phyloP scores from a whole-genome alignment of 805 yeast species.

The Saccharomycopsis schoenii region DNA sequence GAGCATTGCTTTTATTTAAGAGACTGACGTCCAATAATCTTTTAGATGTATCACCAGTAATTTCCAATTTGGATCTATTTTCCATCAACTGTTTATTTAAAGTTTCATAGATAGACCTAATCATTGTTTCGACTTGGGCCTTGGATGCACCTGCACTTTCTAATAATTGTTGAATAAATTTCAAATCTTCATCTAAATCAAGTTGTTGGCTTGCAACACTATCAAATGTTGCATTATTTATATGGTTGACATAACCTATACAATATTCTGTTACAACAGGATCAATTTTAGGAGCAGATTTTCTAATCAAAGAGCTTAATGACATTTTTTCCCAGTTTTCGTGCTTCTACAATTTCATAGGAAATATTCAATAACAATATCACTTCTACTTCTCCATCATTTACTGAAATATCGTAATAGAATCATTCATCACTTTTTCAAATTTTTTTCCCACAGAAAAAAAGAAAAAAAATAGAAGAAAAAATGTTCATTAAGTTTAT shows the following conservation, averaged over 20 bases:
- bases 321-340: background rate
- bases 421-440: background rate
- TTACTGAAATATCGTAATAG: too few species aligned
- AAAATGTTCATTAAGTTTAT: too few species aligned
- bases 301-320: constrained; percentile 49
- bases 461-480: background rate
- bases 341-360: background rate
- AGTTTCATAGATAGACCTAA: constrained; percentile 36
- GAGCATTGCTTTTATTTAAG: constrained; percentile 46
- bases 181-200: constrained; percentile 56
- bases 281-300: constrained; percentile 80
- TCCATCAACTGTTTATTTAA: constrained; percentile 46
- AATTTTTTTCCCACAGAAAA: background rate
- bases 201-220: constrained; percentile 69
- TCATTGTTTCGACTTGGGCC: constrained; percentile 42
- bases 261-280: constrained; percentile 83
- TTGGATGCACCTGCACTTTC: constrained; percentile 74
- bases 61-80: constrained; percentile 61
- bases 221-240: constrained; percentile 70
- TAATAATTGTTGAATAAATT: constrained; percentile 55
- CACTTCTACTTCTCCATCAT: background rate
- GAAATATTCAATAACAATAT: background rate
- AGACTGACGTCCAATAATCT: constrained; percentile 74
- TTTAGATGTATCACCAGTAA: constrained; percentile 83
- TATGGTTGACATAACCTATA: constrained; percentile 78